Base-by-base conservation (phyloP, 169 alveolate genomes). In the Eimeria brunetti region DNA sequence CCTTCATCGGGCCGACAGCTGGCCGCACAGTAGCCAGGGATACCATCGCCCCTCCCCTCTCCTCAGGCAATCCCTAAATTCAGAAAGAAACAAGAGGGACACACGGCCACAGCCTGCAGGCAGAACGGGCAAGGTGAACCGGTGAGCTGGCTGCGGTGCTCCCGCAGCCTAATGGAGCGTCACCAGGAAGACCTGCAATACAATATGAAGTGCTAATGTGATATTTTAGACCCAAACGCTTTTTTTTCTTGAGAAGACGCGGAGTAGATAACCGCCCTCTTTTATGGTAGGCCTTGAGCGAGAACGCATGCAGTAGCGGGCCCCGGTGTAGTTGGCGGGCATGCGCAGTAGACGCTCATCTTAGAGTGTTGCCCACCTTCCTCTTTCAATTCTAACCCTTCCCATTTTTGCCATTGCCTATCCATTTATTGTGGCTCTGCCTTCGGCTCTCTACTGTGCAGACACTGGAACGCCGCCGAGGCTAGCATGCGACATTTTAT, bases 261-360 rank as follows among this genome's bases (percentile, higher is more conserved):
- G 9, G 33, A n/a, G 30, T 53, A 9, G 30, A 38, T 18, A 20
- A 14, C 18, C 53, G 41, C 53, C 33, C 1, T 18, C 14, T 38
- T 36, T 38, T n/a, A 18, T 27, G 2, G 49, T 49, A 69, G 0
- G 49, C 20, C 83, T 38, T 73, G 56, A n/a, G 9, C 83, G 53
- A 4, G 36, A 44, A 67, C 88, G 88, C 88, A 78, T 78, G 88
- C 88, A 78, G 67, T 46, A 78, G 67, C 88, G 88, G 88, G 88
- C 67, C 88, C 88, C 88, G 4, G 11, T 38, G 83, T 73, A 36
- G 27, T 20, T 4, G 83, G 83, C 22, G 83, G 83, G 83, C 83
- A 73, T 73, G 83, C 83, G 38, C 83, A 18, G 83, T 20, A 73
- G 56, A 5, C 27, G 9, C 33, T 73, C 41, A 73, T 38, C 51